These are phyloP conservation scores for Diaporthe citrichinensis DNA, from an alignment of 2,329 filamentous ascomycete genomes.

Conservation along the genomic window DNA sequence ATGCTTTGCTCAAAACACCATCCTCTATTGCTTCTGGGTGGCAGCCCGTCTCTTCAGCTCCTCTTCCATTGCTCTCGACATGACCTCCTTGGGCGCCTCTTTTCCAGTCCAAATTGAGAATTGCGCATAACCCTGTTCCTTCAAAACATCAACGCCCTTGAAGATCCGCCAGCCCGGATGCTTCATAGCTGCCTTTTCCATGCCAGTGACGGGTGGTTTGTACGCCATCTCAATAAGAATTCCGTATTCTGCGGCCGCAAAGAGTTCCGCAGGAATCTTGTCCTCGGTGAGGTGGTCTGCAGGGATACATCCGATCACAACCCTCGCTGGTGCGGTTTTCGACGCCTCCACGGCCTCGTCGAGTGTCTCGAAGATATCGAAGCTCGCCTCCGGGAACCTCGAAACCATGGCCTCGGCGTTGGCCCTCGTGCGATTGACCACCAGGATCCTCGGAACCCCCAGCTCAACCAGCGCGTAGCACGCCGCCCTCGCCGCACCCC, in stretches of 20 bases:
- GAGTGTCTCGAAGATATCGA: background rate
- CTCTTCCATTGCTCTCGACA: conserved; percentile 12
- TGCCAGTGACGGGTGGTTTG: background rate
- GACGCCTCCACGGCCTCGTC: background rate
- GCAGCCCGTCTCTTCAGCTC: background rate
- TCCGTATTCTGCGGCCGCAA: background rate
- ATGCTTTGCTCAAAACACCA: background rate
- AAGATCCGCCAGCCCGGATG: background rate
- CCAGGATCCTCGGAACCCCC: background rate
- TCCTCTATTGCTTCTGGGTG: background rate
- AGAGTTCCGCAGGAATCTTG: background rate
- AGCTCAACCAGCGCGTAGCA: conserved; percentile 12
- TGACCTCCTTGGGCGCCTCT: conserved; percentile 12
- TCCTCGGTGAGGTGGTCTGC: conserved; percentile 17
- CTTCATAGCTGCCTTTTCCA: conserved; percentile 14
- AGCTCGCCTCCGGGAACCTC: background rate
- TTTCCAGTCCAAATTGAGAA: conserved; percentile 15
- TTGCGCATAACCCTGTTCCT: conserved; percentile 14
- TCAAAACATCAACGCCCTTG: conserved; percentile 14
- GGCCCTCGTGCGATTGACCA: conserved; percentile 20
- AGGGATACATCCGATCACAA: conserved; percentile 10
- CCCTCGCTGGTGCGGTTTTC: background rate
- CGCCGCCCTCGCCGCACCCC: conserved; percentile 18
- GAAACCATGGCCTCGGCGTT: conserved; percentile 11
- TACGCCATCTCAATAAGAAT: conserved; percentile 14